These are phyloP conservation scores for Fusarium begoniae DNA, from an alignment of 2,329 filamentous ascomycete species.

Conservation along the genomic window DNA sequence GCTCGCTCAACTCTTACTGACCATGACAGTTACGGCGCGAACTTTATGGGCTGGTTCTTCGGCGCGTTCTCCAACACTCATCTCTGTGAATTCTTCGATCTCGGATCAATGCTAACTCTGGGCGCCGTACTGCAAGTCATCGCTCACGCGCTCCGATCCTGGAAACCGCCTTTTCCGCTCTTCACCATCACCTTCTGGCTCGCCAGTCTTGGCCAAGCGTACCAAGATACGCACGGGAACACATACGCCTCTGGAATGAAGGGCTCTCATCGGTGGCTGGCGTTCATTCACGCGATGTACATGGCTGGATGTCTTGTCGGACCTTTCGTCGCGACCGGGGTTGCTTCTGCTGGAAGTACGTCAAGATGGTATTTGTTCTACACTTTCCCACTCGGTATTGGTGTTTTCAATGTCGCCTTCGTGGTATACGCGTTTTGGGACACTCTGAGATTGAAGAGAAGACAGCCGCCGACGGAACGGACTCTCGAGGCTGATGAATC, in stretches of 20 bases:
- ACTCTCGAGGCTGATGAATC: conserved; percentile 14
- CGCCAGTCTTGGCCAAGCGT: conserved; percentile 67
- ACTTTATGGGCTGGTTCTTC: conserved; percentile 68
- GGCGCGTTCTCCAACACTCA: conserved; percentile 66
- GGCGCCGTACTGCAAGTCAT: conserved; percentile 65
- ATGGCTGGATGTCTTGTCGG: conserved; percentile 64
- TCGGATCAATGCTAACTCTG: conserved; percentile 65
- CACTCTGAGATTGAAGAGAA: conserved; percentile 47
- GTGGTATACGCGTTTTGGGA: conserved; percentile 62
- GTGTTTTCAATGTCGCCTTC: conserved; percentile 58
- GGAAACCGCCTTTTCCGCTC: conserved; percentile 65
- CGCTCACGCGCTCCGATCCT: conserved; percentile 63
- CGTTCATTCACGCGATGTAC: conserved; percentile 72
- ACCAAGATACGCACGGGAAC: conserved; percentile 71
- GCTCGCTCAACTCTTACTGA: too few species aligned
- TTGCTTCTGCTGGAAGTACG: conserved; percentile 52
- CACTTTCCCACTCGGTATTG: conserved; percentile 61
- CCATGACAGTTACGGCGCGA: conserved; percentile 58
- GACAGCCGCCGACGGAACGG: not conserved
- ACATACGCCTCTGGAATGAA: conserved; percentile 64
- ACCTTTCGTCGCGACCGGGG: conserved; percentile 62
- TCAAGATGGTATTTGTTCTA: conserved; percentile 66
- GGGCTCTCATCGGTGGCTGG: conserved; percentile 66
- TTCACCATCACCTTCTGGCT: conserved; percentile 68
- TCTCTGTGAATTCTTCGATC: conserved; percentile 59